Evolutionary conservation across 192 early-diverging fungal genomes (phyloP), one percentile per base, ranked within the genome.

Genomic region (Allomyces javanicus): DNA sequence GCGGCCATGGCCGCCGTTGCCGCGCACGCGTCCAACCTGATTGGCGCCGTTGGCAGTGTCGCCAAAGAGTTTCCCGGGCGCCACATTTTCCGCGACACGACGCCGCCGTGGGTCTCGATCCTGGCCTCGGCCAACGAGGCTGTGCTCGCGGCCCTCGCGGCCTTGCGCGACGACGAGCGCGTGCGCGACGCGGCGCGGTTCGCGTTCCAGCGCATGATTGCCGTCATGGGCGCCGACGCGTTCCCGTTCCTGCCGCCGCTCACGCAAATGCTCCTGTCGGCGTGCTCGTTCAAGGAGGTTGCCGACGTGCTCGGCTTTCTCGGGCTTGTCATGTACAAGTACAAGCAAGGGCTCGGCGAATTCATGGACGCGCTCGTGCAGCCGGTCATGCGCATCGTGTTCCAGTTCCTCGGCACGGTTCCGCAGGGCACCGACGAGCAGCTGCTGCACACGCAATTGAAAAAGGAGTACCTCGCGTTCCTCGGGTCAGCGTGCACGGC

Each of bases 351-450:
- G 64, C 69, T 73, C 11, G 75, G 62, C 50, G 70, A 64, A 10
- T 71, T 70, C 17, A 70, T 78, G 26, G 79, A 87, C 73, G 85
- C 89, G 67, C 72, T 96, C 27, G 72, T 93, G 64, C 74, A 84
- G 25, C 91, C 93, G 1, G 75, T 95, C 24, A 76, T 91, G 4
- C 85, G 86, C 65, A 86, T 86, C 62, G 88, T 93, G 25, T 93
- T 91, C 69, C 78, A 77, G 45, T 91, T 91, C 66, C 77, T 95
- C 50, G 88, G 91, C 70, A 86, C 89, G 72, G 78, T 85, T 1
- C 81, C 91, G 1, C 73, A 83, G 23, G 94, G 94, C 9, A 92
- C 90, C 0, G 94, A 97, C 69, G 93, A 95, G 71, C 78, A 82
- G 0, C 67, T 92, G 64, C 76, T 87, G 50, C 75, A 89, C 67